Conservation (phyloP, 2,329 filamentous ascomycete species). For the Phoma sp. region DNA sequence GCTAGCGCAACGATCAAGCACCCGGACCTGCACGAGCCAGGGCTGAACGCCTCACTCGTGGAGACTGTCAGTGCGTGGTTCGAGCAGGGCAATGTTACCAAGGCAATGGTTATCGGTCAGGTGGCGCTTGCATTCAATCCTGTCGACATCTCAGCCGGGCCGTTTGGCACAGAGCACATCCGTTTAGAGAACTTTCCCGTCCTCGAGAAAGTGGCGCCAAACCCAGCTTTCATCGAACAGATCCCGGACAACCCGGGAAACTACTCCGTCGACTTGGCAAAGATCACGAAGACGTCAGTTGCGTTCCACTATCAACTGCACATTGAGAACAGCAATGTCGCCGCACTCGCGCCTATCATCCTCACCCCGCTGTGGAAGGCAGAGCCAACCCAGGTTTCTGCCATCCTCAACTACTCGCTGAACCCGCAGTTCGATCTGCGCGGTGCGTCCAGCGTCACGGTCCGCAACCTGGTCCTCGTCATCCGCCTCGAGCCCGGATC, state of each 20-base stretch:
- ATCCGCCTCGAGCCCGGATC: constrained; percentile 71
- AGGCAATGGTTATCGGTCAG: constrained; percentile 81
- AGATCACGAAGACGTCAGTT: constrained; percentile 74
- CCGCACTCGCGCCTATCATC: constrained; percentile 73
- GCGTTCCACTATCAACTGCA: constrained; percentile 95
- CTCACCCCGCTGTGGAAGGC: constrained; percentile 83
- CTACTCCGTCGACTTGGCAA: constrained; percentile 77
- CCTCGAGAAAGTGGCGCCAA: constrained; percentile 93
- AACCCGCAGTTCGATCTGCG: constrained; percentile 71
- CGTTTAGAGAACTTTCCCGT: constrained; percentile 85
- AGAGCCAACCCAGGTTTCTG: constrained; percentile 82
- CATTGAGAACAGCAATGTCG: constrained; percentile 62
- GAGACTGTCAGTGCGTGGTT: constrained; percentile 91
- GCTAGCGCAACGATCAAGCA: constrained; percentile 72
- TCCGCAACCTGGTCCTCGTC: constrained; percentile 79
- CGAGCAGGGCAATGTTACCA: constrained; percentile 74
- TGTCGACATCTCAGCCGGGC: constrained; percentile 53
- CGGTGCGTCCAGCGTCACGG: constrained; percentile 57
- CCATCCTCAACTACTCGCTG: constrained; percentile 82
- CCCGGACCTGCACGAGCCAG: constrained; percentile 79
- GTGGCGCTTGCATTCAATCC: constrained; percentile 85
- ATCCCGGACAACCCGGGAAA: constrained; percentile 74
- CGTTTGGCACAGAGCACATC: constrained; percentile 67
- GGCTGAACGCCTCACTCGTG: constrained; percentile 86
- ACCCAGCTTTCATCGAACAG: constrained; percentile 86